phyloP scores from a whole-genome alignment of 2,329 filamentous ascomycete genomes.

The Clathrospora elynae region DNA sequence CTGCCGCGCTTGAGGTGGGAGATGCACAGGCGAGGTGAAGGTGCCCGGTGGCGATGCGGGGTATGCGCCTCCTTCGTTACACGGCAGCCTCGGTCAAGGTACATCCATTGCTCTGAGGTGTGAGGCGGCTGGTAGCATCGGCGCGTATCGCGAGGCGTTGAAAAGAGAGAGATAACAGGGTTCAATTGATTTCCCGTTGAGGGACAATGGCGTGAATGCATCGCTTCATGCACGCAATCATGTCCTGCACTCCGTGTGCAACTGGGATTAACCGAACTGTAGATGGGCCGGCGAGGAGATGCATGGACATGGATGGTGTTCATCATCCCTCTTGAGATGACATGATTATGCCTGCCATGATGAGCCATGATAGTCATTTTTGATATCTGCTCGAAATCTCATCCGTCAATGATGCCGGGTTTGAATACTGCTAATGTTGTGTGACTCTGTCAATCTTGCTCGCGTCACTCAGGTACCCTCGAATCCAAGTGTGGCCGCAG shows the following conservation, averaged over 20 bases:
- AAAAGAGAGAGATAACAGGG: slow-evolving; percentile 2
- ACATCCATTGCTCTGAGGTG: not conserved
- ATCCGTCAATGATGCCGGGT: slow-evolving; percentile 1
- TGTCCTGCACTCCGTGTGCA: slow-evolving; percentile 17
- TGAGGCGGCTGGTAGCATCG: not conserved
- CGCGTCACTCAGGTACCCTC: slow-evolving; percentile 10
- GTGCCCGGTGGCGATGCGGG: slow-evolving; percentile 25
- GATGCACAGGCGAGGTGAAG: slow-evolving; percentile 17
- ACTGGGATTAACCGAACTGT: slow-evolving; percentile 6
- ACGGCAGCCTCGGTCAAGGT: slow-evolving; percentile 11
- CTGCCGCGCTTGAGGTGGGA: slow-evolving; percentile 9
- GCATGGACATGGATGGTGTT: slow-evolving; percentile 3
- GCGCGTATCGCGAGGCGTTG: slow-evolving; percentile 18
- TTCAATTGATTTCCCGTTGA: slow-evolving; percentile 15
- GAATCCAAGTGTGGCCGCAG: not conserved
- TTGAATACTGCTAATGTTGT: slow-evolving; percentile 6
- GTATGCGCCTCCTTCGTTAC: slow-evolving; percentile 20
- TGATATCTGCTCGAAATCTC: slow-evolving; percentile 8
- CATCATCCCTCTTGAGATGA: slow-evolving; percentile 6
- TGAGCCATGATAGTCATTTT: too few species aligned
- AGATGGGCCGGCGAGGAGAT: slow-evolving; percentile 4
- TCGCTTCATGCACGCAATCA: slow-evolving; percentile 25
- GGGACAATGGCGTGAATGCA: slow-evolving; percentile 18
- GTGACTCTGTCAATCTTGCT: slow-evolving; percentile 15
- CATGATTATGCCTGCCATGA: too few species aligned